Evolutionary conservation across 2,329 filamentous ascomycete species (phyloP).

Genomic region (Rugonectria rugulosa): DNA sequence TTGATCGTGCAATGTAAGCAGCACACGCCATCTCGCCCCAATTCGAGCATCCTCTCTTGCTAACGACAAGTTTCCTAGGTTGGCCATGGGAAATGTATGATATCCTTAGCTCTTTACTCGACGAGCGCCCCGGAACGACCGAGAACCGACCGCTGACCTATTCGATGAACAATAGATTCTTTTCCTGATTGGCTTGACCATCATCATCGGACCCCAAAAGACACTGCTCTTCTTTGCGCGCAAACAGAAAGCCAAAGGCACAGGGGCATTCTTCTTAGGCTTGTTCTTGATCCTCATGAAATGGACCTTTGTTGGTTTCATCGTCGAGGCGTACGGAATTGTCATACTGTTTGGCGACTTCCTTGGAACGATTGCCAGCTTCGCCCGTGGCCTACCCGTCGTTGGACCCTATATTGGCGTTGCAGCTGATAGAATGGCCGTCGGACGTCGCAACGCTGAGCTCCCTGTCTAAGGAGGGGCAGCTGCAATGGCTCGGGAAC

Average conservation of each 20-base stretch:
- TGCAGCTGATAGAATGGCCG: conserved; percentile 73
- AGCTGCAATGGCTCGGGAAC: not conserved
- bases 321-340: conserved; percentile 92
- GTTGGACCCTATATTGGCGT: conserved; percentile 86
- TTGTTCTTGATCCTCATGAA: conserved; percentile 85
- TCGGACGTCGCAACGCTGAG: conserved; percentile 76
- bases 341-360: conserved; percentile 96
- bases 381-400: conserved; percentile 84
- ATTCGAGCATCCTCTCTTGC: conserved; percentile 71
- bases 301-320: conserved; percentile 91
- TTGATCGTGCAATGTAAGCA: conserved; percentile 91
- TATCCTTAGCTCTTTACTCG: conserved; percentile 16
- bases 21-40: not conserved
- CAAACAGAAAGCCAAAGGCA: conserved; percentile 90
- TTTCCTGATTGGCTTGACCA: conserved; percentile 94
- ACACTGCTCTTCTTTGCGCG: conserved; percentile 95
- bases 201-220: conserved; percentile 93
- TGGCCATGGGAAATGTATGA: conserved; percentile 95
- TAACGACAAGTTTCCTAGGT: conserved; percentile 75
- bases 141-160: conserved; percentile 23
- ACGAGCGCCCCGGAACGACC: conserved; percentile 22
- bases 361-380: conserved; percentile 87
- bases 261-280: conserved; percentile 83
- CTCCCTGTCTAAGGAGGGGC: conserved; percentile 70
- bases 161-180: conserved; percentile 73